Conservation (phyloP, 176 grass and related monocot species). For the Oryza coarctata region DNA sequence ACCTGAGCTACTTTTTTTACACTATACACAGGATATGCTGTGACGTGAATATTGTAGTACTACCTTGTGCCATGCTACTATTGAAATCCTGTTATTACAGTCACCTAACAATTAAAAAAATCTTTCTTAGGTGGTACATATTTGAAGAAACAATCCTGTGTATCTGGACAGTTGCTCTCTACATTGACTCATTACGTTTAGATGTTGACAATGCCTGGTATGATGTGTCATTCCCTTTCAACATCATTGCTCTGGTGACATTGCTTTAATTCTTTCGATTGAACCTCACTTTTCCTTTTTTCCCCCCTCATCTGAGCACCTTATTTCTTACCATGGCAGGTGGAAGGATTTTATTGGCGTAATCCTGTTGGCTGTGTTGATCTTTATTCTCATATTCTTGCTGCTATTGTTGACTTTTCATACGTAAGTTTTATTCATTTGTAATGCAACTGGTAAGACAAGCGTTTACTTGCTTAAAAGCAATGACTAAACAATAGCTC, state of each 20-base stretch:
- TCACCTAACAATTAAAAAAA: constrained; percentile 17
- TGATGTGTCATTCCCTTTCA: constrained; percentile 19
- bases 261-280: constrained; percentile 26
- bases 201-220: constrained; percentile 69
- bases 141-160: constrained; percentile 74
- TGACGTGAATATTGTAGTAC: not conserved
- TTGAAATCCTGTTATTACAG: constrained; percentile 13
- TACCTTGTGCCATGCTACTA: not conserved
- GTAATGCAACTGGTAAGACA: constrained; percentile 1
- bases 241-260: not conserved
- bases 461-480: not conserved
- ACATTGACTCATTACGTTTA: constrained; percentile 58
- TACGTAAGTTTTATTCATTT: constrained; percentile 52
- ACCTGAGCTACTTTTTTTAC: not conserved
- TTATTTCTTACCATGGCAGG: constrained; percentile 53
- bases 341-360: constrained; percentile 90
- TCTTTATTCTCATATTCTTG: constrained; percentile 86
- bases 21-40: constrained; percentile 7
- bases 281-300: not conserved
- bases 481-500: constrained; percentile 19
- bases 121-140: constrained; percentile 79
- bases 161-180: constrained; percentile 73
- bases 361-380: constrained; percentile 63
- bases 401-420: constrained; percentile 69
- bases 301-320: not conserved